Evolutionary conservation across 495 filamentous ascomycete genomes (phyloP).

Genomic region (Penicillium desertorum): DNA sequence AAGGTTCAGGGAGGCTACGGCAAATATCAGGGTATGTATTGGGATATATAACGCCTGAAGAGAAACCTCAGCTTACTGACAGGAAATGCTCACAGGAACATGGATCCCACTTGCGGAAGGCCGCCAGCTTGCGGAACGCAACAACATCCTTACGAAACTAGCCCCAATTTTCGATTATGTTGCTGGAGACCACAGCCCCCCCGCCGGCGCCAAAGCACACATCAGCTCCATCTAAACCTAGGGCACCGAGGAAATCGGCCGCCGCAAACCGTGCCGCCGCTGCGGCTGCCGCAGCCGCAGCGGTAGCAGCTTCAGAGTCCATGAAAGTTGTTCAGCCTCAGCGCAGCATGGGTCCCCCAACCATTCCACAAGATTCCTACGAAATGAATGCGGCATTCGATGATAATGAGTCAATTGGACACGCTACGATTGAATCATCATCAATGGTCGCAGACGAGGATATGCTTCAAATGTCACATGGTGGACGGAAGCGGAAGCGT

Average conservation of each 20-base stretch:
- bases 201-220: conserved; percentile 92
- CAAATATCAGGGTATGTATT: conserved; percentile 84
- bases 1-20: conserved; percentile 98
- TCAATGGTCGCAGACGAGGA: conserved; percentile 83
- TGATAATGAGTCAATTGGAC: conserved; percentile 80
- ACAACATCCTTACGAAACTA: conserved; percentile 78
- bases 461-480: conserved; percentile 61
- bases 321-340: conserved; percentile 44
- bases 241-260: conserved; percentile 55
- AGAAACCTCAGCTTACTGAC: conserved; percentile 16
- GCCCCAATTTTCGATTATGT: conserved; percentile 86
- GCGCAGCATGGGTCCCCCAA: conserved; percentile 45
- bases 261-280: conserved; percentile 28
- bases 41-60: background rate
- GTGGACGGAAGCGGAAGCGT: conserved; percentile 74
- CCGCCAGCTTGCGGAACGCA: conserved; percentile 75
- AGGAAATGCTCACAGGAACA: conserved; percentile 59
- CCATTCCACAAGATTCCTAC: conserved; percentile 55
- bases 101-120: conserved; percentile 92
- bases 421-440: conserved; percentile 72
- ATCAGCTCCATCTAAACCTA: conserved; percentile 63
- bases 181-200: conserved; percentile 81
- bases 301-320: conserved; percentile 31
- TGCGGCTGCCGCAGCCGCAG: conserved; percentile 13
- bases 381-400: conserved; percentile 59